These are phyloP conservation scores for Fusarium coffeatum DNA, from an alignment of 2,329 filamentous ascomycete genomes.

Conservation along the genomic window DNA sequence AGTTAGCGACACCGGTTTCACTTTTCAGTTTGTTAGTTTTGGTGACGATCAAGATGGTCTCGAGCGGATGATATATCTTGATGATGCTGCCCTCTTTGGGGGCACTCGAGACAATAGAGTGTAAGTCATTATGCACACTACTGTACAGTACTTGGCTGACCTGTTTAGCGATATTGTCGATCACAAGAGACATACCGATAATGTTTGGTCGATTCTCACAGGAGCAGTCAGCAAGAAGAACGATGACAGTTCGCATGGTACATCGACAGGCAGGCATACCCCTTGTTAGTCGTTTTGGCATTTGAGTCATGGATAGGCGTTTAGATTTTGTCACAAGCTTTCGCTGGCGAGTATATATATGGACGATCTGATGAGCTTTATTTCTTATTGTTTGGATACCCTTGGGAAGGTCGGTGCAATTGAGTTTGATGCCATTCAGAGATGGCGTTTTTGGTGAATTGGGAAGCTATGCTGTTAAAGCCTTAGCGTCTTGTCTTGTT, in stretches of 20 bases:
- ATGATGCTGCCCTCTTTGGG: constrained; percentile 3
- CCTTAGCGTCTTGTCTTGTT: constrained; percentile 11
- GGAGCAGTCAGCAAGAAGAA: constrained; percentile 10
- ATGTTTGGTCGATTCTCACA: constrained; percentile 17
- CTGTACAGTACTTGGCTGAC: neutral
- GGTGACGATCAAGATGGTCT: constrained; percentile 14
- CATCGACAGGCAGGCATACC: neutral
- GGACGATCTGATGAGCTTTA: neutral
- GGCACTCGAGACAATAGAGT: neutral
- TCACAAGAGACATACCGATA: constrained; percentile 2
- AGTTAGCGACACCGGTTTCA: neutral
- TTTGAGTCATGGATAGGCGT: no score
- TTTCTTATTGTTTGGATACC: neutral
- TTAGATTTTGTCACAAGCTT: no score
- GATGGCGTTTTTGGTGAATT: neutral
- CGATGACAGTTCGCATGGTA: neutral
- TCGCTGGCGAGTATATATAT: neutral
- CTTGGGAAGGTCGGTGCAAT: neutral
- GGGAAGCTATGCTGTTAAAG: constrained; percentile 11
- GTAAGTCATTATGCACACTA: neutral
- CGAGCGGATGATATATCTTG: constrained; percentile 12
- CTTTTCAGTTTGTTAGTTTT: constrained; percentile 33
- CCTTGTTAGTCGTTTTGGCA: neutral
- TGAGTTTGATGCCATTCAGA: neutral
- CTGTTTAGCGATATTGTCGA: constrained; percentile 23